Evolutionary conservation across 2,329 filamentous ascomycete genomes (phyloP).

Genomic region (Coniochaeta prunicola): DNA sequence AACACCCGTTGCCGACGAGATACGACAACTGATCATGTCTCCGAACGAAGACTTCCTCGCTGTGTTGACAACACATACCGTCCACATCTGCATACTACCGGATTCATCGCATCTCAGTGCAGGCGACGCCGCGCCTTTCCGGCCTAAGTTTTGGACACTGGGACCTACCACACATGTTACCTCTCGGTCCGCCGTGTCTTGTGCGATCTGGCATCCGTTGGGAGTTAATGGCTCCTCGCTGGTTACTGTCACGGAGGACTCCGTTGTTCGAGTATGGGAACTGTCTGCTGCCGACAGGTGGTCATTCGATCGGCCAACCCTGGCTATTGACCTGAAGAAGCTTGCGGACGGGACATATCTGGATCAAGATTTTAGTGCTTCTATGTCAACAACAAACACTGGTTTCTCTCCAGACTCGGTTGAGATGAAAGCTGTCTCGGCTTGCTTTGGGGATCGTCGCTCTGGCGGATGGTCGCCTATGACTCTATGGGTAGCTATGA

Average conservation of each 20-base stretch:
- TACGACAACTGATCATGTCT: conserved; percentile 78
- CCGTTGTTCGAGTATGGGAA: conserved; percentile 86
- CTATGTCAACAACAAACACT: conserved; percentile 64
- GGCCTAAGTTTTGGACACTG: conserved; percentile 82
- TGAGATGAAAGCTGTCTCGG: conserved; percentile 90
- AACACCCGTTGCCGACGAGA: conserved; percentile 71
- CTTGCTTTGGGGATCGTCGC: conserved; percentile 62
- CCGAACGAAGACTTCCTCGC: conserved; percentile 77
- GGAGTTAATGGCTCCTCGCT: conserved; percentile 75
- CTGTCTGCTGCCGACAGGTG: conserved; percentile 75
- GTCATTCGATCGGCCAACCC: conserved; percentile 76
- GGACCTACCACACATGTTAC: conserved; percentile 88
- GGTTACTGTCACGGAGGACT: conserved; percentile 83
- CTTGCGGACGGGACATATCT: conserved; percentile 75
- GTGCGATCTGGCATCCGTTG: conserved; percentile 86
- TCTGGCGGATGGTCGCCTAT: conserved; percentile 89
- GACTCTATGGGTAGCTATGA: conserved; percentile 97
- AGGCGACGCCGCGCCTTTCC: conserved; percentile 60
- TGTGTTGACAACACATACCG: conserved; percentile 77
- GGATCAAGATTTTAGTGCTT: conserved; percentile 77
- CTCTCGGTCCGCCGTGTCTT: conserved; percentile 71
- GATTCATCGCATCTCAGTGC: conserved; percentile 69
- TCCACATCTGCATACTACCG: conserved; percentile 81
- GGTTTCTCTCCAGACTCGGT: conserved; percentile 83
- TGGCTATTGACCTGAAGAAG: conserved; percentile 84